Base-by-base conservation (phyloP, 805 yeast species). In the Kodamaea jinghongensis region DNA sequence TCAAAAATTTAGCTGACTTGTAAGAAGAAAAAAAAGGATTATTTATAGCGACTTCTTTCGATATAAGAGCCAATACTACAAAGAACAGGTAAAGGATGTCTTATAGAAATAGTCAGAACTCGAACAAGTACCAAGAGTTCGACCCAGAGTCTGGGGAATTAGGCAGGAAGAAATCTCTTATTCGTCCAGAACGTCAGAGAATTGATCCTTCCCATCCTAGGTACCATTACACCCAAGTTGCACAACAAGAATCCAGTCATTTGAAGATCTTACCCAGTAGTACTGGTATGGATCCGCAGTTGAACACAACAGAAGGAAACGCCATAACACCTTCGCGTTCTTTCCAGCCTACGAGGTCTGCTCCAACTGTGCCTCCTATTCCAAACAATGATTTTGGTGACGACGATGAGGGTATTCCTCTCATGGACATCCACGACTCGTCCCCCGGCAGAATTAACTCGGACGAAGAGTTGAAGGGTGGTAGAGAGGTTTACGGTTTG, bases 111-210 rank as follows among this genome's bases (percentile, higher is more conserved):
- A 57, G 58, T 45, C 41, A 41, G 17, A 31, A 42, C 30, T 49
- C 60, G 22, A 50, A 28, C 32, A 52, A 47, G 23, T 69, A 64
- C 52, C 63, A 54, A 39, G 72, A 67, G 47, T 67, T 68, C 43
- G 74, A 69, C 49, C 68, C 63, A 6, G 74, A 69, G 45, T 34
- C 68, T 4, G 71, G 70, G 23, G 50, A 47, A 7, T 32, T 74
- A 13, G 56, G 62, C 31, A 55, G 83, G 41, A 86, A 83, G 57
- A 72, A 78, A 49, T 85, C 96, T 0, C 67, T 91, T 45, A 84
- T 91, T 23, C 75, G 87, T 45, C 95, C 95, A 3, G 98, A 91
- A 55, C 77, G 98, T 49, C 80, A 84, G 28, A 52, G 71, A 38
- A 74, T 79, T 46, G 72, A 79, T 50, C 79, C 76, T n/a, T 74